Percentiles rank a stretch among this genome's conserved stretches.
Conservation (phyloP, 495 filamentous ascomycete species). For the Penicillium soppii region DNA sequence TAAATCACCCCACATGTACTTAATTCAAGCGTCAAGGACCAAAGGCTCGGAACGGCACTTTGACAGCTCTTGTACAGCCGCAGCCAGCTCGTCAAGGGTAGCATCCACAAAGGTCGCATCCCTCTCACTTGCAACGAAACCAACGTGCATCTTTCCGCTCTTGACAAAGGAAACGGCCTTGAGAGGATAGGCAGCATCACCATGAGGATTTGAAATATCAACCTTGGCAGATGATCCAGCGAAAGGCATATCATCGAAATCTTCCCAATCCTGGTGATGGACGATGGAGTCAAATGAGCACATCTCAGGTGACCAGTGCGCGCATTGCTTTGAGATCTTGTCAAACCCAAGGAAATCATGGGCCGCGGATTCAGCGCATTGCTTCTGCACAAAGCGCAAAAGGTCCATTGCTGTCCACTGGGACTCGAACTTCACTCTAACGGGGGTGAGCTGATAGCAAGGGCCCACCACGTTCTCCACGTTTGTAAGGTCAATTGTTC, state of each 20-base stretch:
- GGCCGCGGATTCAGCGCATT: slow-evolving; percentile 26
- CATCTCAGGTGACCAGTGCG: slow-evolving; percentile 19
- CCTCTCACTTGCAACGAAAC: slow-evolving; percentile 34
- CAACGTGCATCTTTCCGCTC: slow-evolving; percentile 33
- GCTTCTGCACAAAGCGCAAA: slow-evolving; percentile 31
- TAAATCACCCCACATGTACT: not conserved
- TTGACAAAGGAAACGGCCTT: slow-evolving; percentile 40
- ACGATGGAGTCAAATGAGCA: slow-evolving; percentile 31
- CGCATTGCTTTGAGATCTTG: slow-evolving; percentile 27
- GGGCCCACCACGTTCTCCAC: slow-evolving; percentile 47
- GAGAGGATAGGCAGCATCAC: slow-evolving; percentile 35
- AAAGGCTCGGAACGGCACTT: slow-evolving; percentile 1
- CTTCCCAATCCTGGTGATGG: slow-evolving; percentile 38
- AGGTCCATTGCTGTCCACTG: slow-evolving; percentile 38
- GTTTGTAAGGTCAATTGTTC: slow-evolving; percentile 42
- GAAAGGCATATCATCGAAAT: slow-evolving; percentile 45
- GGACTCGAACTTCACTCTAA: slow-evolving; percentile 31
- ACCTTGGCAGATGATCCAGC: slow-evolving; percentile 30
- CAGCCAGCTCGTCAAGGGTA: slow-evolving; percentile 28
- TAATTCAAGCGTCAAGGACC: slow-evolving; percentile 8
- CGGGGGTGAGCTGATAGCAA: slow-evolving; percentile 39
- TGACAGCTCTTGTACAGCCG: slow-evolving; percentile 24
- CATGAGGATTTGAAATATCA: slow-evolving; percentile 38
- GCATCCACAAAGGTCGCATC: slow-evolving; percentile 26
- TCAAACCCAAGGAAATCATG: slow-evolving; percentile 34